These are phyloP conservation scores for Pseudocercospora pini-densiflorae DNA, from an alignment of 2,329 filamentous ascomycete genomes.

Conservation along the genomic window DNA sequence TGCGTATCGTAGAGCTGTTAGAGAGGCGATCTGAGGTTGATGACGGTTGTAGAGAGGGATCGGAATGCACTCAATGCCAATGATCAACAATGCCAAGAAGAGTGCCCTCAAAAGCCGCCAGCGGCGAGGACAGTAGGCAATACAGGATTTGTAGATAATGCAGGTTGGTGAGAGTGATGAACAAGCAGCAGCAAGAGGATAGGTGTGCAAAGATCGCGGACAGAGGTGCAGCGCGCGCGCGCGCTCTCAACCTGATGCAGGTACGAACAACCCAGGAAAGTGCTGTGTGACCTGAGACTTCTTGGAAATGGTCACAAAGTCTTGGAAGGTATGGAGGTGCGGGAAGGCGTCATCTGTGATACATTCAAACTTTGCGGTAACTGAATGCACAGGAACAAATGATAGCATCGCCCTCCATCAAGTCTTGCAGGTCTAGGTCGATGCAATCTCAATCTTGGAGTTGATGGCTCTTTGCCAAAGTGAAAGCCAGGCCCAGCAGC, in stretches of 20 bases:
- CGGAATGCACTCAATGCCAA: constrained; percentile 8
- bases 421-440: too few species aligned
- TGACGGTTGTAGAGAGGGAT: not conserved
- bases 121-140: constrained; percentile 7
- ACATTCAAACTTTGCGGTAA: too few species aligned
- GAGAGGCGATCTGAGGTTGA: not conserved
- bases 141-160: not conserved
- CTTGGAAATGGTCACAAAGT: not conserved
- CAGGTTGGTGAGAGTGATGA: not conserved
- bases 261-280: not conserved
- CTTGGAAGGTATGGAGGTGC: not conserved
- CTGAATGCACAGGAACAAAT: too few species aligned
- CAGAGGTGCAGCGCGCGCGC: not conserved
- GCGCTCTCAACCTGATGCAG: not conserved
- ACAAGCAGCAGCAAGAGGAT: not conserved
- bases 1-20: not conserved
- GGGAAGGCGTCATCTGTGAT: not conserved
- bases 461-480: not conserved
- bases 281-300: not conserved
- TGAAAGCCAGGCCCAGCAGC: too few species aligned
- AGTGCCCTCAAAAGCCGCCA: constrained; percentile 1
- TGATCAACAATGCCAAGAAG: not conserved
- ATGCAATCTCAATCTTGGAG: not conserved
- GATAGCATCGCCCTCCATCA: too few species aligned
- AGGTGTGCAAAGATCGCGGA: not conserved